These are phyloP conservation scores for Kwoniella sp. DNA, from an alignment of 768 basidiomycete species.

Conservation along the genomic window DNA sequence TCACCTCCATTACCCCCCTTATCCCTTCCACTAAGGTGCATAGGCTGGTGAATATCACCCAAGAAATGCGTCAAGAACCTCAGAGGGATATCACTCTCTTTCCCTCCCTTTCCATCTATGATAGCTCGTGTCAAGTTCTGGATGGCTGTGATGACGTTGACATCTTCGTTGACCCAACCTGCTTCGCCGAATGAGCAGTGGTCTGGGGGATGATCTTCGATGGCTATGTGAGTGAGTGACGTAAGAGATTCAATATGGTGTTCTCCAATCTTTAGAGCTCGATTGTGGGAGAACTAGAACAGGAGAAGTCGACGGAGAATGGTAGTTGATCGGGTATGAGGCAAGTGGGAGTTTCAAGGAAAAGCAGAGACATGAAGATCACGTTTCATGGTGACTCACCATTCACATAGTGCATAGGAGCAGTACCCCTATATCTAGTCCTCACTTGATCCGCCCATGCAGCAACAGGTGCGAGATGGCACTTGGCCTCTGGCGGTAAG, in stretches of 20 bases:
- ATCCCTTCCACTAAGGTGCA: constrained; percentile 85
- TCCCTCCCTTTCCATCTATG: constrained; percentile 51
- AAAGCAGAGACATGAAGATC: too few relatives aligned
- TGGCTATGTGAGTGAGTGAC: constrained; percentile 46
- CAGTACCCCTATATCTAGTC: constrained; percentile 50
- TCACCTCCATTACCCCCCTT: constrained; percentile 77
- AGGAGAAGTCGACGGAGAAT: neutral
- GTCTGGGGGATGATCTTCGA: constrained; percentile 74
- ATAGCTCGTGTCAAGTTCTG: constrained; percentile 72
- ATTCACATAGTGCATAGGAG: constrained; percentile 55
- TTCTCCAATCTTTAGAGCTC: too few relatives aligned
- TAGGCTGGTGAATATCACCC: constrained; percentile 89
- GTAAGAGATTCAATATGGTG: too few relatives aligned
- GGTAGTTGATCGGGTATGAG: too few relatives aligned
- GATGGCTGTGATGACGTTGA: constrained; percentile 76
- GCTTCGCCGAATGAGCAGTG: constrained; percentile 72
- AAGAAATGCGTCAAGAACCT: constrained; percentile 92
- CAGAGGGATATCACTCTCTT: constrained; percentile 69
- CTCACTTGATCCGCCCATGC: constrained; percentile 83
- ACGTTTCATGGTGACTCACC: too few relatives aligned
- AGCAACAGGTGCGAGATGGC: constrained; percentile 80
- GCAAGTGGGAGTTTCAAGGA: too few relatives aligned
- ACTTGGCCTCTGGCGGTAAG: constrained; percentile 63
- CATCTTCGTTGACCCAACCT: constrained; percentile 65
- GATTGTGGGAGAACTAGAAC: too few relatives aligned